Evolutionary conservation across 1,139 yeast genomes (phyloP).

Genomic region (Yamadazyma sp.): DNA sequence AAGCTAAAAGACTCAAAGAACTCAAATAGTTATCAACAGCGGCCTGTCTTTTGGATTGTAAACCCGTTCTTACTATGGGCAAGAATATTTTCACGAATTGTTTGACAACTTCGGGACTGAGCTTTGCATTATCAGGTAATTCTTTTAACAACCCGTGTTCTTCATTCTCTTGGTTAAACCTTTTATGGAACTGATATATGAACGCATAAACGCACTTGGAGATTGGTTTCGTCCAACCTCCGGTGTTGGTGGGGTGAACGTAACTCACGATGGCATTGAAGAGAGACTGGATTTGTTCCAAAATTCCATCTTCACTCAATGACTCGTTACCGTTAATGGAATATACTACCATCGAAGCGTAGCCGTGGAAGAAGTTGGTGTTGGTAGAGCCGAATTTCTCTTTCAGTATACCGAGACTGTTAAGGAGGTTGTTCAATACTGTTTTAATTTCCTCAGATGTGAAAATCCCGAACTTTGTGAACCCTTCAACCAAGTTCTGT

Average conservation of each 20-base stretch:
- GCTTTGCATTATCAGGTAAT: constrained; percentile 47
- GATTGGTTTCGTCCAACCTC: constrained; percentile 78
- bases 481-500: constrained; percentile 1
- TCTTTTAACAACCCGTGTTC: constrained; percentile 38
- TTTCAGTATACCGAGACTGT: constrained; percentile 49
- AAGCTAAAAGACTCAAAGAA: constrained; percentile 64
- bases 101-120: constrained; percentile 42
- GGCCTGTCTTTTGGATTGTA: constrained; percentile 70
- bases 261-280: constrained; percentile 77
- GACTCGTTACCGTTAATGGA: constrained; percentile 58
- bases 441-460: constrained; percentile 58
- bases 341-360: constrained; percentile 63
- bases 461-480: constrained; percentile 58
- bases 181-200: constrained; percentile 57
- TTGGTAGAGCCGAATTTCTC: constrained; percentile 40
- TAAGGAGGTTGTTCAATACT: constrained; percentile 57
- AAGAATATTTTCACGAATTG: constrained; percentile 57
- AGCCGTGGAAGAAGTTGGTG: constrained; percentile 53
- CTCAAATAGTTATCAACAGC: constrained; percentile 62
- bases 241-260: constrained; percentile 88
- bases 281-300: constrained; percentile 55
- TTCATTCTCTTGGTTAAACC: constrained; percentile 51
- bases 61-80: constrained; percentile 66
- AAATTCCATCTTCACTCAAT: constrained; percentile 43
- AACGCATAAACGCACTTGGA: constrained; percentile 61